Evolutionary conservation across 1,284 basidiomycete genomes (phyloP).

Genomic region (Papiliotrema fonsecae): DNA sequence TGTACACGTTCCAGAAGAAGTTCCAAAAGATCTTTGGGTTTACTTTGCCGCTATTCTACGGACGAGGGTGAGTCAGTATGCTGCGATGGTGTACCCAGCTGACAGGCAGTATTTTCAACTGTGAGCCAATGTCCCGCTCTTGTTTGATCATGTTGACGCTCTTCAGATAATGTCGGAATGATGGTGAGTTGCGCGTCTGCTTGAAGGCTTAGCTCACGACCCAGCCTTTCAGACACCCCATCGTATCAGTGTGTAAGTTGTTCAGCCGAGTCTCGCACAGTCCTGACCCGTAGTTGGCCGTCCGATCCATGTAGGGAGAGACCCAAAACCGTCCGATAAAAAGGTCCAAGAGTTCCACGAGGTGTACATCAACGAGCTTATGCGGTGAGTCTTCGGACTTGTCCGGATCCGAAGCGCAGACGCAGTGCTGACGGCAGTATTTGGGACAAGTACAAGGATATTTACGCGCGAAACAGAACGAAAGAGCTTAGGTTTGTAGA

Average conservation of each 20-base stretch:
- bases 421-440: conserved; percentile 56
- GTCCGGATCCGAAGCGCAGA: background rate
- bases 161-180: conserved; percentile 59
- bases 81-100: conserved; percentile 1
- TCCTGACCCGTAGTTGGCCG: conserved; percentile 61
- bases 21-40: conserved; percentile 92
- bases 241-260: conserved; percentile 84
- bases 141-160: background rate
- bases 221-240: conserved; percentile 83
- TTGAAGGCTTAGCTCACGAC: background rate
- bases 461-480: conserved; percentile 47
- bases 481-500: conserved; percentile 47
- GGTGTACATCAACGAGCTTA: conserved; percentile 86
- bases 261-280: background rate
- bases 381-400: conserved; percentile 56
- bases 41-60: conserved; percentile 92
- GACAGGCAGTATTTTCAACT: conserved; percentile 65
- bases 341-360: conserved; percentile 75
- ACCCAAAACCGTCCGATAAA: conserved; percentile 73
- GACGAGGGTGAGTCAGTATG: conserved; percentile 57
- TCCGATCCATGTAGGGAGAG: conserved; percentile 75
- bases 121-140: conserved; percentile 53
- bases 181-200: conserved; percentile 27
- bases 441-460: conserved; percentile 83
- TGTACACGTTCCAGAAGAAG: conserved; percentile 79